Evolutionary conservation across 2,329 filamentous ascomycete species (phyloP), one percentile per base, ranked within the genome.

Genomic region (Colletotrichum sp.): DNA sequence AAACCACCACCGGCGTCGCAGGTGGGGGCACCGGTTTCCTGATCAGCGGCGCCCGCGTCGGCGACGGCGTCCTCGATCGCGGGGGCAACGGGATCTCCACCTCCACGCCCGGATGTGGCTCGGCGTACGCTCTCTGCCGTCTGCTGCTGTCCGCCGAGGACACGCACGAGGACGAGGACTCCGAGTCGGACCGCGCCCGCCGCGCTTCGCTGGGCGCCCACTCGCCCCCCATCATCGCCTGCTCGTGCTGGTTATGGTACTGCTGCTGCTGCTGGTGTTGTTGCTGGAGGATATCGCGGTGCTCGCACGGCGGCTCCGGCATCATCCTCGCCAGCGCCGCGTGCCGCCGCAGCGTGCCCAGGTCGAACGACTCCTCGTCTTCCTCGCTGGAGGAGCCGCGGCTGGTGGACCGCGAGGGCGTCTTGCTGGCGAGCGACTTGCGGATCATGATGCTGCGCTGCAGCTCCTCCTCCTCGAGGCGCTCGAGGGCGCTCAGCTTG

Each of bases 401-500:
- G 34, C 70, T 73, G 28, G n/a, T 68, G 16, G 34, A 25, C 15
- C 70, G 56, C 64, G 73, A 75, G 22, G 61, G 68, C 8, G 60
- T 67, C 55, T 75, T 71, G 61, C 65, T 70, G 39, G 71, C 82
- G 10, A 88, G 79, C 4, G 86, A 87, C 78, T 88, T 88, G 67
- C 84, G 83, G 73, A 88, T 88, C 78, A 88, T 86, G 61, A 80
- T 81, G 34, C 79, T 78, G 15, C 87, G 81, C 74, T 87, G 83
- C 30, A 80, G 71, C 74, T 88, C 86, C 55, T 84, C 82, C 34
- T 85, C 80, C 28, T 82, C 79, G 18, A 79, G 71, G 8, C 78
- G 71, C 34, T 82, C 78, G 27, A 77, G 28, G 15, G 76, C 68
- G 70, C 78, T 82, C 77, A 83, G 78, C 76, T 80, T 83, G 61